A percentile compares a stretch with the other conserved stretches of the same genome.
Evolutionary conservation across 495 filamentous ascomycete species (phyloP).

Genomic region (Podospora didyma): DNA sequence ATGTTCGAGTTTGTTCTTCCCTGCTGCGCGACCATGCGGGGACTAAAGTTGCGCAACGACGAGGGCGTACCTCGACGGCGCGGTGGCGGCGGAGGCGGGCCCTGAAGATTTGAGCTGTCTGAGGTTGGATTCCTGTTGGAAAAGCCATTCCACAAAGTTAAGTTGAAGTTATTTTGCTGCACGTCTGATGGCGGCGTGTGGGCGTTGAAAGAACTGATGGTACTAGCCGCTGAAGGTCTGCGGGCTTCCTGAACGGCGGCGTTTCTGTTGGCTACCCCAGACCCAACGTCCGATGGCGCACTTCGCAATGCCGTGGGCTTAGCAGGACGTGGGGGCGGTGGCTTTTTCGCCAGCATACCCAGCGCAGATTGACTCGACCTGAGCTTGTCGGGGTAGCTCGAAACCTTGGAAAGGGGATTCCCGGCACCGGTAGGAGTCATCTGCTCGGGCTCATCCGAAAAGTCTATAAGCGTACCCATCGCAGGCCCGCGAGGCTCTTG

Average conservation of each 20-base stretch:
- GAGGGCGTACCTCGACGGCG: constrained; percentile 40
- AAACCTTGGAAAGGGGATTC: constrained; percentile 14
- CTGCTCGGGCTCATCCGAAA: constrained; percentile 50
- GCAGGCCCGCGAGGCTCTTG: constrained; percentile 28
- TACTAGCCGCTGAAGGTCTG: constrained; percentile 12
- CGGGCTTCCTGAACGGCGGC: background rate
- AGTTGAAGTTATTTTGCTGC: constrained; percentile 27
- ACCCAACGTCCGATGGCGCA: constrained; percentile 17
- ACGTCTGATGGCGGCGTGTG: constrained; percentile 32
- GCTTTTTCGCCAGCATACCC: constrained; percentile 29
- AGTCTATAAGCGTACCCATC: constrained; percentile 60
- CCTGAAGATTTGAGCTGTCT: no score
- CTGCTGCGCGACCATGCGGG: background rate
- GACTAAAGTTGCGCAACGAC: constrained; percentile 1
- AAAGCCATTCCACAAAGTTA: constrained; percentile 1
- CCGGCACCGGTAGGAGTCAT: constrained; percentile 29
- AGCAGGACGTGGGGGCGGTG: constrained; percentile 57
- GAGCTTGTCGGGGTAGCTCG: constrained; percentile 13
- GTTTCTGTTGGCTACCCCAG: constrained; percentile 1
- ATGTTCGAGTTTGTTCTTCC: constrained; percentile 22
- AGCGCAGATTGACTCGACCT: constrained; percentile 31
- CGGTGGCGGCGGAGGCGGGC: constrained; percentile 37
- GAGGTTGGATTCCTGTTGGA: background rate
- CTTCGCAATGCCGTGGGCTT: constrained; percentile 65
- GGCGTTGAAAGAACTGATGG: constrained; percentile 4